Evolutionary conservation across 768 basidiomycete genomes (phyloP).

Genomic region (Calocybe cyanea): DNA sequence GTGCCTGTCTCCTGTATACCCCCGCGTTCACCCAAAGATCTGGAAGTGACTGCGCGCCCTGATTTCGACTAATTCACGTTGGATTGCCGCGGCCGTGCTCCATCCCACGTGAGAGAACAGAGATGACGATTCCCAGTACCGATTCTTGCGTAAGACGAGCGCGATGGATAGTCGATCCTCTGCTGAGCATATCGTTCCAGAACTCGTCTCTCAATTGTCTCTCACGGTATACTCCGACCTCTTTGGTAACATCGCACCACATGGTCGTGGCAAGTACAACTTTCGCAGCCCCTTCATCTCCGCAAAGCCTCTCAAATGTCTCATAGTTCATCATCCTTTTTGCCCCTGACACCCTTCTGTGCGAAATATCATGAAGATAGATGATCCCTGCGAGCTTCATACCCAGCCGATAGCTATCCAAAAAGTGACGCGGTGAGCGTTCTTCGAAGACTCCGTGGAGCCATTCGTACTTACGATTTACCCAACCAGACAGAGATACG

Average conservation of each 20-base stretch:
- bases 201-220: constrained; percentile 4
- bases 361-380: constrained; percentile 15
- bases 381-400: constrained; percentile 18
- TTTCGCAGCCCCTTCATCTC: constrained; percentile 10
- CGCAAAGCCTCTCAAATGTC: constrained; percentile 15
- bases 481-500: neutral
- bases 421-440: neutral
- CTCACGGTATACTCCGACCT: constrained; percentile 8
- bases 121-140: constrained; percentile 7
- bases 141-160: neutral
- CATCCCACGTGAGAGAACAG: neutral
- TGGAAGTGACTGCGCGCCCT: neutral
- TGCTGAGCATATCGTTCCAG: constrained; percentile 12
- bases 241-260: constrained; percentile 7
- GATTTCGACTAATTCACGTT: constrained; percentile 1
- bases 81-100: neutral
- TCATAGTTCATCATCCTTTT: constrained; percentile 14
- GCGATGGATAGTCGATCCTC: constrained; percentile 1
- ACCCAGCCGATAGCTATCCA: constrained; percentile 13
- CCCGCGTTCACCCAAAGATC: no score
- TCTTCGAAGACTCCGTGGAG: neutral
- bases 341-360: constrained; percentile 9
- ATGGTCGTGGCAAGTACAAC: constrained; percentile 16
- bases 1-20: no score
- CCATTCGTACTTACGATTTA: neutral